Evolutionary conservation across 108 stramenopile species (phyloP).

Genomic region (Skeletonema menzelii): DNA sequence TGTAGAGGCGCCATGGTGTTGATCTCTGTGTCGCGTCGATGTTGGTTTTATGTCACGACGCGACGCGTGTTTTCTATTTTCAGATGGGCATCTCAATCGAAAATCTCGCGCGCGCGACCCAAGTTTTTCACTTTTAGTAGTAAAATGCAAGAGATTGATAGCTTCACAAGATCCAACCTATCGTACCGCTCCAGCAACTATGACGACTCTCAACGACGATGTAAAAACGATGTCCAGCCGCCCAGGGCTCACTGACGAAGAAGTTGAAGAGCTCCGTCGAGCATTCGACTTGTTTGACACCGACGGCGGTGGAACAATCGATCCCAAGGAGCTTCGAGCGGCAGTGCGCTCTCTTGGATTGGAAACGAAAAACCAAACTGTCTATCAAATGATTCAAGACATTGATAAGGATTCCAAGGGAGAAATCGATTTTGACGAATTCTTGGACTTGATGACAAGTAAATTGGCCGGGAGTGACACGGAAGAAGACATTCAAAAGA

Average conservation of each 20-base stretch:
- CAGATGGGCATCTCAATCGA: too few species aligned
- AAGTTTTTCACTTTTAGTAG: too few species aligned
- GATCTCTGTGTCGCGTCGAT: too few species aligned
- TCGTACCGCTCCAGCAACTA: too few species aligned
- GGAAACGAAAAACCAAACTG: conserved; percentile 89
- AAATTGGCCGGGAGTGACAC: conserved; percentile 43
- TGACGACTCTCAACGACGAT: not conserved
- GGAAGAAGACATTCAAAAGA: conserved; percentile 68
- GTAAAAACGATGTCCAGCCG: conserved; percentile 11
- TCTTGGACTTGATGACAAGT: conserved; percentile 94
- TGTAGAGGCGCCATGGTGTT: not conserved
- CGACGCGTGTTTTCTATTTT: not conserved
- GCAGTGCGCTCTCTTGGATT: conserved; percentile 94
- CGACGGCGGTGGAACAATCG: conserved; percentile 77
- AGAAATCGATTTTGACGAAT: conserved; percentile 72
- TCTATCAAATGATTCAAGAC: conserved; percentile 84
- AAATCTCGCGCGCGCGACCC: too few species aligned
- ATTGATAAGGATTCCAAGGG: conserved; percentile 76
- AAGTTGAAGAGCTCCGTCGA: conserved; percentile 47
- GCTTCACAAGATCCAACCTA: too few species aligned
- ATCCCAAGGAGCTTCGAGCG: conserved; percentile 91
- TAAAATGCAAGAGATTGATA: too few species aligned
- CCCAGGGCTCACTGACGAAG: conserved; percentile 46
- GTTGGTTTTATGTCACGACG: not conserved
- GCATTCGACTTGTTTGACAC: conserved; percentile 55